phyloP scores from a whole-genome alignment of 2,329 filamentous ascomycete genomes.

The Nemania sp. region DNA sequence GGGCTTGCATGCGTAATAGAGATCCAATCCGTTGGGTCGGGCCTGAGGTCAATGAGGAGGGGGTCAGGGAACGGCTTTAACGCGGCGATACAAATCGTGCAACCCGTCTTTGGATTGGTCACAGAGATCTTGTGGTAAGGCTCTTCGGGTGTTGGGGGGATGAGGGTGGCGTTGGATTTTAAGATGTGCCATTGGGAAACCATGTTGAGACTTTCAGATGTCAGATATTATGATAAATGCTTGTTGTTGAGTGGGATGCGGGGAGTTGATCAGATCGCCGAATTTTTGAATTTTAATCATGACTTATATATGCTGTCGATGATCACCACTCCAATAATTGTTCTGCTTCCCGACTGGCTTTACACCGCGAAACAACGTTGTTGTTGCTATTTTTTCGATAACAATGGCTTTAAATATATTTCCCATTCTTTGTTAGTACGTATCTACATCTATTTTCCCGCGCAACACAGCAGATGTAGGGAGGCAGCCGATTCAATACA shows the following conservation, averaged over 20 bases:
- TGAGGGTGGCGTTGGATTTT: not conserved
- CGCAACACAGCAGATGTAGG: not conserved
- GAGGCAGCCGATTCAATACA: not conserved
- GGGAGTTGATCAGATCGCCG: not conserved
- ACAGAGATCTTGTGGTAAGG: conserved; percentile 8
- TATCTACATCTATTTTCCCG: not conserved
- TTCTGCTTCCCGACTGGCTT: not conserved
- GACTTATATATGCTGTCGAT: not conserved
- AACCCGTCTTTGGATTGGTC: not conserved
- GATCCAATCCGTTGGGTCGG: not conserved
- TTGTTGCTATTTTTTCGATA: not conserved
- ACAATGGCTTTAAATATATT: not conserved
- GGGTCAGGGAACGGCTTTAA: not conserved
- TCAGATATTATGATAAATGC: not conserved
- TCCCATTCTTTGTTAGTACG: not conserved
- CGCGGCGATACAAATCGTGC: conserved; percentile 1
- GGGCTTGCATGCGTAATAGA: not conserved
- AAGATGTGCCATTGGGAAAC: conserved; percentile 5
- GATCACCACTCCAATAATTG: not conserved
- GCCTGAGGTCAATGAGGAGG: not conserved
- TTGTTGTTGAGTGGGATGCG: not conserved
- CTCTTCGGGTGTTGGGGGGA: not conserved
- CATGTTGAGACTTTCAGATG: conserved; percentile 4
- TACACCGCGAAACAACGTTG: not conserved
- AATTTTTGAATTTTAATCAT: not conserved